Percentiles rank a stretch among this genome's conserved stretches.
Conservation (phyloP, 2,329 filamentous ascomycete species). For the Lasiodiplodia theobromae region DNA sequence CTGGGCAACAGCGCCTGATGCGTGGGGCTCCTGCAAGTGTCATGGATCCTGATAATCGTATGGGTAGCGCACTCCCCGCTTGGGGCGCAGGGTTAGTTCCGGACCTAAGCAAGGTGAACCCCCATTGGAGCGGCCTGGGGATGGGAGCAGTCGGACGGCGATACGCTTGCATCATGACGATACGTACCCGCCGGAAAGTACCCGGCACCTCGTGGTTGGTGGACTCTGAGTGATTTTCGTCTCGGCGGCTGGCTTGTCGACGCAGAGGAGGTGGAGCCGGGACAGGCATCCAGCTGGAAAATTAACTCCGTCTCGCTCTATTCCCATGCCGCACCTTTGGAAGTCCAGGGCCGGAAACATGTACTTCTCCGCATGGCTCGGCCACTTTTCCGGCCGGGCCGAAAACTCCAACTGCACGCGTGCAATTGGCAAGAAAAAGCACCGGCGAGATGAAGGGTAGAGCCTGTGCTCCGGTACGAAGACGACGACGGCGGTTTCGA, state of each 20-base stretch:
- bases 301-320: constrained; percentile 6
- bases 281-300: constrained; percentile 12
- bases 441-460: not conserved
- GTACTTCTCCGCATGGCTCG: not conserved
- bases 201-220: constrained; percentile 15
- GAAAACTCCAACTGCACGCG: not conserved
- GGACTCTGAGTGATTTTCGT: constrained; percentile 15
- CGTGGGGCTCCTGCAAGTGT: constrained; percentile 24
- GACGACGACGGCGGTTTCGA: not conserved
- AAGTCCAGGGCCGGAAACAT: not conserved
- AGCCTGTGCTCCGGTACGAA: not conserved
- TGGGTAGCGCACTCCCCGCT: constrained; percentile 20
- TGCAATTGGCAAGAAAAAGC: not conserved
- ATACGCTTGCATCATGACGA: not conserved
- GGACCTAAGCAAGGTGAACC: constrained; percentile 3
- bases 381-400: not conserved
- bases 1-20: constrained; percentile 26
- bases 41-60: constrained; percentile 25
- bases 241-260: constrained; percentile 5
- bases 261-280: constrained; percentile 18
- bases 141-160: constrained; percentile 8
- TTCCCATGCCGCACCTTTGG: not conserved
- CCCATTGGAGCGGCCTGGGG: constrained; percentile 11
- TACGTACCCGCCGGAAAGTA: constrained; percentile 17
- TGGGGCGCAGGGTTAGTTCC: constrained; percentile 17